phyloP scores from a whole-genome alignment of 176 grass and related monocot genomes.

The Puya raimondii region DNA sequence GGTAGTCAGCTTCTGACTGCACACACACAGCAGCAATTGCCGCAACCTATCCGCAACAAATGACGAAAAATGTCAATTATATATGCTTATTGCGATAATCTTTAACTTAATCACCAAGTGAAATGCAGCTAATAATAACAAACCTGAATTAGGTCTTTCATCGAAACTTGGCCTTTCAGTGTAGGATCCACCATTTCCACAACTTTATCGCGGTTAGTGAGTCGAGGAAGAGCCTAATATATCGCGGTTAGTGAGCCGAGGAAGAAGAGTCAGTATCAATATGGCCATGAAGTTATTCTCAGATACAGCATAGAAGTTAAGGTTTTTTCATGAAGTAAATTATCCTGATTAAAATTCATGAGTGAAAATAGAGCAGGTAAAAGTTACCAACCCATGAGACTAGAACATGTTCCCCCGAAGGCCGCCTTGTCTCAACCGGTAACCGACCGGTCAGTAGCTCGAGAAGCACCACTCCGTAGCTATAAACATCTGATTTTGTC shows the following conservation, averaged over 20 bases:
- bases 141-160: conserved; percentile 90
- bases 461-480: conserved; percentile 81
- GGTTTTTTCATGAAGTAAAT: too few relatives aligned
- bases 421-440: conserved; percentile 66
- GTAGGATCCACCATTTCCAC: conserved; percentile 79
- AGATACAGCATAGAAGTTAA: too few relatives aligned
- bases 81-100: too few relatives aligned
- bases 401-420: conserved; percentile 77
- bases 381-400: conserved; percentile 72
- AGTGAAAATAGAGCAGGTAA: neutral
- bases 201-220: conserved; percentile 69
- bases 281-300: neutral
- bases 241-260: neutral
- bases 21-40: conserved; percentile 93
- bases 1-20: conserved; percentile 85
- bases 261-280: neutral
- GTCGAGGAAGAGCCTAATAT: conserved; percentile 66
- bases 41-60: conserved; percentile 43
- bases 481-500: conserved; percentile 95
- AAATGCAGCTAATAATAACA: neutral
- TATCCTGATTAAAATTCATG: neutral
- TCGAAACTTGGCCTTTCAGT: conserved; percentile 62
- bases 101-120: neutral
- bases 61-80: too few relatives aligned
- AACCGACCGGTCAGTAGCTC: conserved; percentile 80